A percentile compares a stretch with the other conserved stretches of the same genome.
Conservation (phyloP, 192 early-diverging fungal genomes). For the Coemansia sp. region DNA sequence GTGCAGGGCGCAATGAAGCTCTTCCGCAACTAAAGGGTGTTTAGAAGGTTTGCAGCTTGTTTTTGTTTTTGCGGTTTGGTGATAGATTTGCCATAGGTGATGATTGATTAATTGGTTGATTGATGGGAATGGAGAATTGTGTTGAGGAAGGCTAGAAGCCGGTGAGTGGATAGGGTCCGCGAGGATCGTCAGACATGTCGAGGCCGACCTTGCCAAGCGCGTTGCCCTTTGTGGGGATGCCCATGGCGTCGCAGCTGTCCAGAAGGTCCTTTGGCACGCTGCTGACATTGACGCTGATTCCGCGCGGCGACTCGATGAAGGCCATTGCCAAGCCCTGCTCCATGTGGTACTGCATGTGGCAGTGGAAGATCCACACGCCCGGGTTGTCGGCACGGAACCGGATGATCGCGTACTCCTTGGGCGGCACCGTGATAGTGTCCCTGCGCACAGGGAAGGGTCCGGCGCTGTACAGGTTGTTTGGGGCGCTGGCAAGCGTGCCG, state of each 20-base stretch:
- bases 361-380: conserved; percentile 79
- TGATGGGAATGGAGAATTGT: no score
- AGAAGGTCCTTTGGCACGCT: conserved; percentile 56
- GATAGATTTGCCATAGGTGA: no score
- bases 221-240: conserved; percentile 66
- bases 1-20: conserved; percentile 51
- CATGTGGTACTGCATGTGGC: conserved; percentile 66
- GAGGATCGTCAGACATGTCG: conserved; percentile 60
- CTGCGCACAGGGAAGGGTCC: conserved; percentile 55
- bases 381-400: conserved; percentile 59
- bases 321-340: conserved; percentile 69
- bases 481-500: conserved; percentile 42
- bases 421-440: conserved; percentile 71
- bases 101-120: no score
- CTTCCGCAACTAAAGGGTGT: conserved; percentile 1
- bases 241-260: conserved; percentile 63
- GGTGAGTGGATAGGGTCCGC: conserved; percentile 51
- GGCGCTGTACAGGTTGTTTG: conserved; percentile 20
- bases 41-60: background rate
- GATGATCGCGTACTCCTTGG: conserved; percentile 62
- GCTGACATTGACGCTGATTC: conserved; percentile 43
- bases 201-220: conserved; percentile 70
- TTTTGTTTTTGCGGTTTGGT: no score
- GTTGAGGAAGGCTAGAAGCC: no score
- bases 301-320: conserved; percentile 70